Conservation (phyloP, 495 filamentous ascomycete genomes). For the Daldinia decipiens region DNA sequence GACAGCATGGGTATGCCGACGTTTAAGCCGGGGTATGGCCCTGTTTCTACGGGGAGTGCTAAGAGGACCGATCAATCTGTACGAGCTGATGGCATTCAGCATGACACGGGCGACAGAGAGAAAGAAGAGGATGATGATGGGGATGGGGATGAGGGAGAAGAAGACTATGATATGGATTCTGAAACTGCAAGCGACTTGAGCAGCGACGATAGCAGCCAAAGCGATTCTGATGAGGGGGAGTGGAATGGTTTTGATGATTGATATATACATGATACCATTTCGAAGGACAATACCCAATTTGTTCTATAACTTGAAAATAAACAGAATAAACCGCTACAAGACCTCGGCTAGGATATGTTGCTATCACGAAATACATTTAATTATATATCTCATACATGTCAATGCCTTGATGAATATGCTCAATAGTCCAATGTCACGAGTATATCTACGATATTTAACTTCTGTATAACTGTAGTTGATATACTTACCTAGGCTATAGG, state of each 20-base stretch:
- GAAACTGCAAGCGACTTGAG: conserved; percentile 27
- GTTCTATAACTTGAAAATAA: neutral
- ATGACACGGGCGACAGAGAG: neutral
- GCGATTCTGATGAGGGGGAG: conserved; percentile 48
- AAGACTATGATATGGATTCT: conserved; percentile 41
- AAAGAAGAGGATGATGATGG: conserved; percentile 35
- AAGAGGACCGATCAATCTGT: neutral
- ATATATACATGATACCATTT: conserved; percentile 9
- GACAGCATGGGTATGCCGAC: conserved; percentile 53
- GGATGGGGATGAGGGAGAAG: conserved; percentile 43
- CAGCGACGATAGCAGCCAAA: conserved; percentile 11
- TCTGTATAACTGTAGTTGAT: too few species aligned
- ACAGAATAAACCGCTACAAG: too few species aligned
- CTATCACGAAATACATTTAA: too few species aligned
- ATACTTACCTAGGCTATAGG: too few species aligned
- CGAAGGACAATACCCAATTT: neutral
- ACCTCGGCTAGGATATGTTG: too few species aligned
- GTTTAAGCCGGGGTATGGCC: conserved; percentile 47
- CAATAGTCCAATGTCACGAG: too few species aligned
- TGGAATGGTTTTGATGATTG: conserved; percentile 63
- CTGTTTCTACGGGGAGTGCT: conserved; percentile 7
- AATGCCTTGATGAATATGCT: too few species aligned
- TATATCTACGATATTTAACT: too few species aligned
- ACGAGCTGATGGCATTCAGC: conserved; percentile 23
- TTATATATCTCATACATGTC: too few species aligned